Evolutionary conservation across 148 eudicot genomes (phyloP), one percentile per base, ranked within the genome.

Genomic region (Chenopodium quinoa): DNA sequence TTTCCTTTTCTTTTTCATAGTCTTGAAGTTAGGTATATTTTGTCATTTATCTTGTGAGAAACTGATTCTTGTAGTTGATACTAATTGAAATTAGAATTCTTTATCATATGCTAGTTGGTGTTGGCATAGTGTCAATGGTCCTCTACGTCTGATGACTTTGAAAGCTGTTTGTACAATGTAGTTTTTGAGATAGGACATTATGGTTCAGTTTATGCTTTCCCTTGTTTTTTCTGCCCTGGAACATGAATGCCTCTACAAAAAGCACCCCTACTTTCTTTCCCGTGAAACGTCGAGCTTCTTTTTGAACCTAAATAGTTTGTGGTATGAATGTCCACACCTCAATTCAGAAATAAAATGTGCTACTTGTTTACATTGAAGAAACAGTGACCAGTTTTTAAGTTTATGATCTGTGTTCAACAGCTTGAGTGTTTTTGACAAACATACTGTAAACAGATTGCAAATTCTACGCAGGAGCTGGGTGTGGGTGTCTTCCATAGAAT

Each of bases 61-160:
- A 62, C 2, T 22, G 50, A 37, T 75, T 37, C 25, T 47, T 44
- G 69, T 79, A 67, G 85, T 13, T 22, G n/a, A 27, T 22, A 73
- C 32, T 75, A 66, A 34, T 34, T 78, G 37, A 78, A 67, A 63
- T 71, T 19, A 32, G 8, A 37, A 7, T 2, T 27, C 29, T 79
- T 34, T 37, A 54, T 79, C 7, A 79, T 54, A 16, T 37, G 29
- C 68, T 71, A 32, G 73, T 58, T 71, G 68, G 50, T 40, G 20
- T 69, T 75, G 68, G 80, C 34, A 46, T 71, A 68, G 50, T 62
- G 20, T 4, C 77, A 32, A 48, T 63, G 50, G 23, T 46, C 50
- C 27, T 34, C 19, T 63, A 62, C 46, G 76, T 74, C 47, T 71
- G 44, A 27, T 80, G 27, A 46, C 29, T 19, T 31, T 27, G 12